A percentile compares a stretch with the other conserved stretches of the same genome.
phyloP scores from a whole-genome alignment of 2,329 filamentous ascomycete species.

The Zymoseptoria ardabiliae region DNA sequence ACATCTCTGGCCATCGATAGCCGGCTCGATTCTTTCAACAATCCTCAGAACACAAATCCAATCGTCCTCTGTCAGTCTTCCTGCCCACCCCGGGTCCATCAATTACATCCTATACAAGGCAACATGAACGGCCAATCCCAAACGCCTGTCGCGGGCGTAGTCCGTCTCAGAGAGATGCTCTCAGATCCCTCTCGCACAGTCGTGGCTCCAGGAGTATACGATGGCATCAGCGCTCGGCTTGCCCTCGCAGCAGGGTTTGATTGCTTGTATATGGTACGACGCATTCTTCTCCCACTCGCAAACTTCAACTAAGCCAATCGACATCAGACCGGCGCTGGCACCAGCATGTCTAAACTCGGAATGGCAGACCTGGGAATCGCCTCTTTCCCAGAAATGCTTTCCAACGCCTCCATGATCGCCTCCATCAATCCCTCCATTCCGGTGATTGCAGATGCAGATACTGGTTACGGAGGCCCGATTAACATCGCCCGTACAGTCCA shows the following conservation, averaged over 20 bases:
- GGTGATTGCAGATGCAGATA: slow-evolving; percentile 56
- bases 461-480: slow-evolving; percentile 46
- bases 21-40: too few species aligned
- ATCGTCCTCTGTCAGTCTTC: background rate
- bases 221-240: slow-evolving; percentile 59
- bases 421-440: slow-evolving; percentile 49
- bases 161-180: slow-evolving; percentile 25
- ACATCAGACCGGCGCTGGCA: slow-evolving; percentile 50
- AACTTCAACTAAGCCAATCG: slow-evolving; percentile 28
- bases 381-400: slow-evolving; percentile 55
- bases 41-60: background rate
- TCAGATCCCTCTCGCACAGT: slow-evolving; percentile 30
- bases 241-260: slow-evolving; percentile 57
- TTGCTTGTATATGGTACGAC: slow-evolving; percentile 52
- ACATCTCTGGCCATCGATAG: background rate
- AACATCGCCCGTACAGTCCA: slow-evolving; percentile 23
- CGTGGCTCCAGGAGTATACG: slow-evolving; percentile 60
- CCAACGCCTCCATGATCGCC: slow-evolving; percentile 59
- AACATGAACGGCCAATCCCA: background rate
- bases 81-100: background rate
- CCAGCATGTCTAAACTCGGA: slow-evolving; percentile 53
- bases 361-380: slow-evolving; percentile 57
- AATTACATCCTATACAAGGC: background rate
- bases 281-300: slow-evolving; percentile 32
- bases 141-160: slow-evolving; percentile 12